Conservation (phyloP, 768 basidiomycete species). For the Boletellus emodensis region DNA sequence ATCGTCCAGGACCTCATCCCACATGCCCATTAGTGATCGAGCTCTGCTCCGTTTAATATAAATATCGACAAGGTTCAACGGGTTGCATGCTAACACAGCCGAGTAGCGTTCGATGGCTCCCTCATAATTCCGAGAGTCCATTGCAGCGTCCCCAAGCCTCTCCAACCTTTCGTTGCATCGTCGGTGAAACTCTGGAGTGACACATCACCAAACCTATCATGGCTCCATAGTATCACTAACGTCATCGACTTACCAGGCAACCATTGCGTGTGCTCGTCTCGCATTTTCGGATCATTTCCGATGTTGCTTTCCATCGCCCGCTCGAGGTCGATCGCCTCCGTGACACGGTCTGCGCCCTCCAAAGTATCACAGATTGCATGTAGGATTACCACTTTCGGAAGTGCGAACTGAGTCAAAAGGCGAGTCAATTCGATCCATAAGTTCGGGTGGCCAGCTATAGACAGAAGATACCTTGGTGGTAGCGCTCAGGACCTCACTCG, state of each 20-base stretch:
- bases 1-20: conserved; percentile 4
- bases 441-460: not conserved
- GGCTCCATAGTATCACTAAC: no score
- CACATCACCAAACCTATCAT: not conserved
- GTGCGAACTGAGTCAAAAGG: not conserved
- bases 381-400: not conserved
- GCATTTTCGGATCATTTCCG: not conserved
- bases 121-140: not conserved
- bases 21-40: not conserved
- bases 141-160: not conserved
- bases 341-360: not conserved
- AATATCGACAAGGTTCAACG: not conserved
- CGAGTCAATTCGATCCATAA: not conserved
- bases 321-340: not conserved
- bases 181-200: not conserved
- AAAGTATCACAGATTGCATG: not conserved
- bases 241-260: not conserved
- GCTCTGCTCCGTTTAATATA: conserved; percentile 1
- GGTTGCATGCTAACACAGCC: not conserved
- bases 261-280: not conserved
- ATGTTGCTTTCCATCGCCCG: not conserved
- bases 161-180: not conserved
- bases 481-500: not conserved
- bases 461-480: not conserved
- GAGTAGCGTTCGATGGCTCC: not conserved